Evolutionary conservation across 2,329 filamentous ascomycete genomes (phyloP).

Genomic region (Paecilomyces sp.): DNA sequence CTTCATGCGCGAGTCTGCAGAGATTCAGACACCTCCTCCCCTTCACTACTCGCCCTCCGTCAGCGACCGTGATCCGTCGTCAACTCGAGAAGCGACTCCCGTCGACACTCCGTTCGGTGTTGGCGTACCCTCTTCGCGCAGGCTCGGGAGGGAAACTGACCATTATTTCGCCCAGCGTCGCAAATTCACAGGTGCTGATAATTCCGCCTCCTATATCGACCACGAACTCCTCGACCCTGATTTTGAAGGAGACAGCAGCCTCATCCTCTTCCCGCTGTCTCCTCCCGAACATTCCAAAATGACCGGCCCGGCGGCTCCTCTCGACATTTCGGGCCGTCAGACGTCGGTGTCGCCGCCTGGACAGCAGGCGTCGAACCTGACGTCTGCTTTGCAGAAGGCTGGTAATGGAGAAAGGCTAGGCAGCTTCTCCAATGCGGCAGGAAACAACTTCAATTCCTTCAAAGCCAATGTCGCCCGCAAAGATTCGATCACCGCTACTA

Average conservation of each 20-base stretch:
- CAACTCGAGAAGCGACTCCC: slow-evolving; percentile 43
- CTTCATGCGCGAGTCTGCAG: slow-evolving; percentile 49
- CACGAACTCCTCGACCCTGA: slow-evolving; percentile 22
- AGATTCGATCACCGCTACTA: slow-evolving; percentile 46
- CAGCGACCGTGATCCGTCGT: slow-evolving; percentile 42
- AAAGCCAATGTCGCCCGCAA: slow-evolving; percentile 40
- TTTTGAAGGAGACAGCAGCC: slow-evolving; percentile 26
- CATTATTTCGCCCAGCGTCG: slow-evolving; percentile 39
- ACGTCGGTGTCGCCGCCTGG: slow-evolving; percentile 52
- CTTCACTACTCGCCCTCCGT: slow-evolving; percentile 45
- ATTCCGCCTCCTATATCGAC: slow-evolving; percentile 24
- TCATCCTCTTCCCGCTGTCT: slow-evolving; percentile 34
- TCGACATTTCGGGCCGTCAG: slow-evolving; percentile 54
- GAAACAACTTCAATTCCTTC: slow-evolving; percentile 29
- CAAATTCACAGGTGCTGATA: slow-evolving; percentile 27
- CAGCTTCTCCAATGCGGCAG: slow-evolving; percentile 38
- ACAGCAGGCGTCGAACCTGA: slow-evolving; percentile 57
- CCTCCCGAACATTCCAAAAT: slow-evolving; percentile 34
- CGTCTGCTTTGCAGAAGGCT: slow-evolving; percentile 51
- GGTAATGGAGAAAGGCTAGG: slow-evolving; percentile 35
- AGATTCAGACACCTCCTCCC: slow-evolving; percentile 43
- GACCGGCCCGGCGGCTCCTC: slow-evolving; percentile 48
- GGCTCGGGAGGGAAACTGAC: slow-evolving; percentile 36
- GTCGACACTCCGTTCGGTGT: slow-evolving; percentile 44
- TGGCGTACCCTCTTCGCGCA: slow-evolving; percentile 36